Base-by-base conservation (phyloP, 441 rosid genomes). In the Euphorbia corollata region DNA sequence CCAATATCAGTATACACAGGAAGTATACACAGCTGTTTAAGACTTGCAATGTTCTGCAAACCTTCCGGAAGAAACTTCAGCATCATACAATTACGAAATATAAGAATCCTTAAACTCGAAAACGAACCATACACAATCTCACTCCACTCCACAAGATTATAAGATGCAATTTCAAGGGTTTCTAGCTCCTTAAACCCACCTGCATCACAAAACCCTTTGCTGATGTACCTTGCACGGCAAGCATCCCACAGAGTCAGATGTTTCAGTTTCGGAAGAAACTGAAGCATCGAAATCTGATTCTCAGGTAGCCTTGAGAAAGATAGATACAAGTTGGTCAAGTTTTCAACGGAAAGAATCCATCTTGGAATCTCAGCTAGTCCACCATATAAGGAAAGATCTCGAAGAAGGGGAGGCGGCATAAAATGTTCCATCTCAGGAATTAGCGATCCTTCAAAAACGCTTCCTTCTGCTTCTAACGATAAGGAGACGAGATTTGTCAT, bases 51-150 rank as follows among this genome's bases (percentile, higher is more conserved):
- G 36, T 72, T 51, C 19, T 72, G 62, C 45, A 72, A 72, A 12
- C 75, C 75, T 59, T 66, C 70, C 30, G 71, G 75, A 39, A 72
- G 61, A 60, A 72, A 66, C 23, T 47, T 66, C 47, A 72, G 39
- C 0, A 15, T 15, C 2, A 5, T 11, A 66, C 75, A 65, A 9
- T 10, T 2, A 10, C 34, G 60, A 0, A 71, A 50, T 0, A 15
- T 18, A 9, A 65, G 70, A 59, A 5, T 4, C 34, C 41, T 51
- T 20, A 72, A 65, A 2, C 45, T 65, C 18, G 75, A 64, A 60
- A 72, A 66, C 18, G 75, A 61, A 8, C 70, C 75, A 5, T 12
- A 27, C 27, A 15, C 75, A 38, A 66, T 60, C 18, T 72, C 75
- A 36, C 61, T 72, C 75, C 75, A 59, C 8, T 65, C 62, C 32